Conservation (phyloP, 345 rosid genomes). For the Excoecaria agallocha region DNA sequence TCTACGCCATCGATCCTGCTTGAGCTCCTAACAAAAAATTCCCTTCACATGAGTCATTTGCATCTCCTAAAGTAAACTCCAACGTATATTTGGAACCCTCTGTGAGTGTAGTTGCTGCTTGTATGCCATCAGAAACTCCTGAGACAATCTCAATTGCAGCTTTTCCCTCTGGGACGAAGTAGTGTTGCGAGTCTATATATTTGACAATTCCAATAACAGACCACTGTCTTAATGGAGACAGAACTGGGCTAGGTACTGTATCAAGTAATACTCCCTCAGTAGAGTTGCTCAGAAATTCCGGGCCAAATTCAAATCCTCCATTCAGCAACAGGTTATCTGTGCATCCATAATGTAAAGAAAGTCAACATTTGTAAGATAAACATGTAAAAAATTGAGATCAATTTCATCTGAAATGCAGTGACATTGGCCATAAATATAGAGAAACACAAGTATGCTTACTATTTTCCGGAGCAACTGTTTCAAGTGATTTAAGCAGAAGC, state of each 20-base stretch:
- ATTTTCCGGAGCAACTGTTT: constrained; percentile 28
- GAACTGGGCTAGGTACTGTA: constrained; percentile 38
- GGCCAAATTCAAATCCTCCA: constrained; percentile 64
- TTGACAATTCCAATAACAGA: constrained; percentile 48
- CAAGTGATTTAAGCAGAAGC: constrained; percentile 37
- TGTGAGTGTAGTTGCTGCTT: constrained; percentile 36
- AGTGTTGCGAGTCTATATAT: constrained; percentile 53
- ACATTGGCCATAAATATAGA: not conserved
- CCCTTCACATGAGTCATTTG: constrained; percentile 43
- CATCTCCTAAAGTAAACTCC: constrained; percentile 56
- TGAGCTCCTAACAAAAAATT: constrained; percentile 37
- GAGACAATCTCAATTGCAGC: constrained; percentile 56
- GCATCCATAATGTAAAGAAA: not conserved
- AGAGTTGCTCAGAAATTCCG: constrained; percentile 46
- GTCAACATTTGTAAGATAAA: too few relatives aligned
- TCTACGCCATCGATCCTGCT: constrained; percentile 43
- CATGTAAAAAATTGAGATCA: too few relatives aligned
- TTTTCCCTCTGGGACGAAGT: constrained; percentile 54
- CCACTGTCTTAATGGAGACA: constrained; percentile 49
- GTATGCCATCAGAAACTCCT: constrained; percentile 38
- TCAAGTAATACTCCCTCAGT: constrained; percentile 48
- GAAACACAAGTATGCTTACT: constrained; percentile 24
- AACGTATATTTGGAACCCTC: constrained; percentile 42
- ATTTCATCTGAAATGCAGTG: too few relatives aligned
- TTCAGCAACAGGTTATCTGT: constrained; percentile 47